Percentiles rank a stretch among this genome's conserved stretches.
Evolutionary conservation across 2,329 filamentous ascomycete genomes (phyloP).

Genomic region (Ophidiomyces ophidiicola): DNA sequence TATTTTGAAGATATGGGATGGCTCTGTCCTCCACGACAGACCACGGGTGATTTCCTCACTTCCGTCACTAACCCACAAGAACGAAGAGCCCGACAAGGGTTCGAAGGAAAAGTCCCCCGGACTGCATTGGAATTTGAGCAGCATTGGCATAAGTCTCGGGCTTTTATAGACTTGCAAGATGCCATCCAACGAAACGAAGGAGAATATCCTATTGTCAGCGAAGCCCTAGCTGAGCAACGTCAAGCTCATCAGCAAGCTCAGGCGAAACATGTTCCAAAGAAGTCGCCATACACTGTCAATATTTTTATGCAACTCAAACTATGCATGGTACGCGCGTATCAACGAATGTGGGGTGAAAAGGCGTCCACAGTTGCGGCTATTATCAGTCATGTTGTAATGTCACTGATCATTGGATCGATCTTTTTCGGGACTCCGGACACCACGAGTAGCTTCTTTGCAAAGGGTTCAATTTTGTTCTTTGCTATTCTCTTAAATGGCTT

Average conservation of each 20-base stretch:
- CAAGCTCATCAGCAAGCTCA: conserved; percentile 24
- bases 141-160: conserved; percentile 34
- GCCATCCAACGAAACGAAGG: conserved; percentile 26
- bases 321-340: conserved; percentile 71
- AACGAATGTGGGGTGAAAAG: conserved; percentile 62
- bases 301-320: conserved; percentile 63
- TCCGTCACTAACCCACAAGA: conserved; percentile 55
- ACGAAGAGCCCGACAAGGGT: conserved; percentile 44
- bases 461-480: conserved; percentile 73
- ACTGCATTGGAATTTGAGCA: conserved; percentile 56
- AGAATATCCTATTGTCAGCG: conserved; percentile 25
- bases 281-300: conserved; percentile 62
- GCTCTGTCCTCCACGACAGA: conserved; percentile 54
- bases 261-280: conserved; percentile 28
- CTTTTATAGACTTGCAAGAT: conserved; percentile 23
- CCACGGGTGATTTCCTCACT: conserved; percentile 57
- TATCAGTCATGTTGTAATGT: conserved; percentile 57
- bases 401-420: conserved; percentile 59
- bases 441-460: conserved; percentile 63
- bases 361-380: conserved; percentile 57
- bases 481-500: conserved; percentile 57
- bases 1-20: conserved; percentile 62
- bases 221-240: conserved; percentile 23
- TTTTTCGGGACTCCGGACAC: conserved; percentile 44
- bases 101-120: conserved; percentile 50